Base-by-base conservation (phyloP, 306 rosid genomes). In the Malus fusca region DNA sequence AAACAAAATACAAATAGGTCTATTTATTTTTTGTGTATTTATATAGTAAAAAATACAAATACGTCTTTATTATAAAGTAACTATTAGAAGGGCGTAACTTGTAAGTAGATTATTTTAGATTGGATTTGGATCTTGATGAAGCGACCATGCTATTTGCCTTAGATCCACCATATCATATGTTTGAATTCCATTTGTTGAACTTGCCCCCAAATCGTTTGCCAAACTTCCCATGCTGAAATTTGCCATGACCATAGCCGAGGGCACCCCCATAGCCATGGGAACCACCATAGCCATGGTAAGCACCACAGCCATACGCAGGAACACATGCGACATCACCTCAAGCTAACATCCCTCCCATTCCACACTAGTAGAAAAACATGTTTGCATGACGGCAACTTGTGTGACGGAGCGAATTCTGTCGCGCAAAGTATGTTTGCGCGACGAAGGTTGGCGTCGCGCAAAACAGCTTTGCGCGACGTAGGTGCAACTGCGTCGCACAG, bases 241-340 rank as follows among this genome's bases (percentile, higher is more conserved):
- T 91, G 25, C 97, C 77, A 61, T 73, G 68, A 43, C 77, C 87
- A 37, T 4, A 31, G 35, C 35, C 35, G 35, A 6, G 6, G 35
- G 35, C 35, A 31, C 35, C 35, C 35, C 35, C 35, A 4, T 68
- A 61, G 48, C 52, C 66, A 17, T 42, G 68, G 64, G 21, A 30
- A 44, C 43, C 84, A 3, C 35, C 35, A 4, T 68, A 53, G 48
- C 52, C 66, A 17, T 42, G 68, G 64, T 52, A 35, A 65, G 42
- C 43, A 1, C 67, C 67, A 30, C 30, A 63, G 25, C 61, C 61
- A 30, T 46, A 90, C n/a, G 97, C 88, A 64, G 93, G 92, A 33
- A 96, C 89, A 64, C 92, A 92, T 0, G 91, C 96, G 0, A 87
- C 95, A 13, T 88, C 96, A 69, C 97, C 98, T 19, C 96, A 95